A percentile compares a stretch with the other conserved stretches of the same genome.
Evolutionary conservation across 352 stramenopile genomes (phyloP).

Genomic region (Globisporangium emineosum): DNA sequence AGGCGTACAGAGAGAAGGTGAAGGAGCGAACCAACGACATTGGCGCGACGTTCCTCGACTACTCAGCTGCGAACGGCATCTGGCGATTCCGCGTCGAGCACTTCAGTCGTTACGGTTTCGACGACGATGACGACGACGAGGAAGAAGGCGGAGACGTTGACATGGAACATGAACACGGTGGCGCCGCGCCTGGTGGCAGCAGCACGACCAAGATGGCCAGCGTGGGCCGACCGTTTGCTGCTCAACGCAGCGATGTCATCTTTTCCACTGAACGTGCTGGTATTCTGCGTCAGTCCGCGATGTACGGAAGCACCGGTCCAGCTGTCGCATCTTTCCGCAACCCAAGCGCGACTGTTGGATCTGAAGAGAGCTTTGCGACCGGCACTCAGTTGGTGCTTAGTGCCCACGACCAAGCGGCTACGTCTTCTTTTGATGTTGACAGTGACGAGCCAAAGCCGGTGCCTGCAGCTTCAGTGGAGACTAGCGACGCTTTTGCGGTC

Average conservation of each 20-base stretch:
- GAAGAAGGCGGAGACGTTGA: slow-evolving; percentile 30
- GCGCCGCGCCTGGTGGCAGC: slow-evolving; percentile 19
- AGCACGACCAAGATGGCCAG: slow-evolving; percentile 26
- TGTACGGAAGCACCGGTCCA: slow-evolving; percentile 27
- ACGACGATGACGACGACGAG: slow-evolving; percentile 69
- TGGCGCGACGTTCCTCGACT: slow-evolving; percentile 75
- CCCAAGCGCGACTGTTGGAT: not conserved
- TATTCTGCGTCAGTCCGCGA: slow-evolving; percentile 44
- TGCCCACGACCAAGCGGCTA: not conserved
- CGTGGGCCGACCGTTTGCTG: slow-evolving; percentile 19
- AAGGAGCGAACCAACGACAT: slow-evolving; percentile 76
- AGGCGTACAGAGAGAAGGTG: slow-evolving; percentile 75
- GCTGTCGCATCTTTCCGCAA: slow-evolving; percentile 36
- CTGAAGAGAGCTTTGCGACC: not conserved
- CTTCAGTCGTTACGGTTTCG: slow-evolving; percentile 82
- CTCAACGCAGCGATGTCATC: slow-evolving; percentile 15
- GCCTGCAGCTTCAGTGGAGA: slow-evolving; percentile 17
- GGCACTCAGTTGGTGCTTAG: not conserved
- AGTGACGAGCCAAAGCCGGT: slow-evolving; percentile 13
- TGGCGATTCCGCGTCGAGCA: slow-evolving; percentile 87
- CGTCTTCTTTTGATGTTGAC: slow-evolving; percentile 20
- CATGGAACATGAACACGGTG: slow-evolving; percentile 22
- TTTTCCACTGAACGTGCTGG: slow-evolving; percentile 32
- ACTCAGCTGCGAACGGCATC: slow-evolving; percentile 64
- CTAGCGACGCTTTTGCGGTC: slow-evolving; percentile 38